phyloP scores from a whole-genome alignment of 495 filamentous ascomycete genomes.

The Aspergillus haitiensis region DNA sequence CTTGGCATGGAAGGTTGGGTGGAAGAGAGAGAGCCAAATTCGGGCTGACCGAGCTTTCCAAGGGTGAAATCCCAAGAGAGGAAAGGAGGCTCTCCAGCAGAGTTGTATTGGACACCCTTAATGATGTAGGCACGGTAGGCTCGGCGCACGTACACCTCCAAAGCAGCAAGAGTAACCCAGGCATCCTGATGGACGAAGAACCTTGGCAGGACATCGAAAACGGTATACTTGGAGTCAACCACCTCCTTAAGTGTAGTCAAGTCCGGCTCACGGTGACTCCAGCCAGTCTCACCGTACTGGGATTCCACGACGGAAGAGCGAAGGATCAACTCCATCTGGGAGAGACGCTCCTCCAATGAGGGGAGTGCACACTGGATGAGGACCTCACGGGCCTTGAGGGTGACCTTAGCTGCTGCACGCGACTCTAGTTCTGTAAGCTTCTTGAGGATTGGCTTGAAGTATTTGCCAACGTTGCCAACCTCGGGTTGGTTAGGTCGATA shows the following conservation, averaged over 20 bases:
- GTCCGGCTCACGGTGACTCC: slow-evolving; percentile 92
- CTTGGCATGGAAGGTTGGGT: slow-evolving; percentile 79
- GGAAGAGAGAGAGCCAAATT: slow-evolving; percentile 77
- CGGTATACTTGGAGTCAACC: slow-evolving; percentile 96
- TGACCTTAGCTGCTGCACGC: slow-evolving; percentile 88
- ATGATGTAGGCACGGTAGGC: slow-evolving; percentile 94
- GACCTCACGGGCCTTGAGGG: slow-evolving; percentile 93
- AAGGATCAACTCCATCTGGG: slow-evolving; percentile 98
- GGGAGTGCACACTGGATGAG: slow-evolving; percentile 96
- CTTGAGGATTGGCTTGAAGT: slow-evolving; percentile 79
- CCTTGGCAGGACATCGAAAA: slow-evolving; percentile 90
- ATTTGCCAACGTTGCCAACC: slow-evolving; percentile 80
- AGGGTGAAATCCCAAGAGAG: slow-evolving; percentile 95
- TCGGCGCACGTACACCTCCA: slow-evolving; percentile 94
- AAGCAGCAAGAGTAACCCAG: slow-evolving; percentile 90
- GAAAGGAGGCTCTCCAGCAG: slow-evolving; percentile 72
- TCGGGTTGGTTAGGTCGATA: slow-evolving; percentile 94
- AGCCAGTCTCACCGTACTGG: slow-evolving; percentile 93
- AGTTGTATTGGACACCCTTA: slow-evolving; percentile 83
- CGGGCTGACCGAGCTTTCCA: slow-evolving; percentile 84
- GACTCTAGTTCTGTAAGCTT: slow-evolving; percentile 91
- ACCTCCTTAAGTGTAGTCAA: slow-evolving; percentile 90
- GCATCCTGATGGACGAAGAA: slow-evolving; percentile 94
- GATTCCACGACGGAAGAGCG: slow-evolving; percentile 96
- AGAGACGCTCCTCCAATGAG: slow-evolving; percentile 88